These are phyloP conservation scores for Microbotryomycetes sp. DNA, from an alignment of 1,284 basidiomycete species.

Conservation along the genomic window DNA sequence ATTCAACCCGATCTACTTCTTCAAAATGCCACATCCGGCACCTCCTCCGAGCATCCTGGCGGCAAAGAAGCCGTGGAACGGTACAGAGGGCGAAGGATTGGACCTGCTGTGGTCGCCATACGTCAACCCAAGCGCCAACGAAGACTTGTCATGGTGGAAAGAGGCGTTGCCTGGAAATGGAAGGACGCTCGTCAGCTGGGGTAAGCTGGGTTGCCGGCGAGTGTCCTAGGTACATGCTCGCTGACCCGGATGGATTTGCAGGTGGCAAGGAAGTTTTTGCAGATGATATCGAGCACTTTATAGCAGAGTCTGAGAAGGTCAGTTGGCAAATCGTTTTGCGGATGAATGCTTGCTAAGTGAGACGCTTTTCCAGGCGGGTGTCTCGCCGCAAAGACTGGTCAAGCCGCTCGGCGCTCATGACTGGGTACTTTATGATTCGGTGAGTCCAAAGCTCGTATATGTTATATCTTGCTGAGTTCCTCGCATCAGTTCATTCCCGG, in stretches of 20 bases:
- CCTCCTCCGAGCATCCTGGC: neutral
- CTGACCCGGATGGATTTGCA: neutral
- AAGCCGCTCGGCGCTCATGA: slow-evolving; percentile 13
- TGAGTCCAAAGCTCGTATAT: neutral
- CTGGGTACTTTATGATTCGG: slow-evolving; percentile 14
- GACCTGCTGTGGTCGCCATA: slow-evolving; percentile 16
- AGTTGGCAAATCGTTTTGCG: neutral
- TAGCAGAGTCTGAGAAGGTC: slow-evolving; percentile 7
- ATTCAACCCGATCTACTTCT: slow-evolving; percentile 10
- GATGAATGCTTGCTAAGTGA: neutral
- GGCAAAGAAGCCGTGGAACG: neutral
- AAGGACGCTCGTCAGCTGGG: slow-evolving; percentile 19
- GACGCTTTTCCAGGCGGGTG: slow-evolving; percentile 21
- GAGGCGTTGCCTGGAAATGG: slow-evolving; percentile 17
- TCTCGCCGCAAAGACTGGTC: slow-evolving; percentile 7
- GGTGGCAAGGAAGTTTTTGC: slow-evolving; percentile 16
- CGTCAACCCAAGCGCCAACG: slow-evolving; percentile 12
- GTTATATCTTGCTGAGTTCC: neutral
- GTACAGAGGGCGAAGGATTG: slow-evolving; percentile 8
- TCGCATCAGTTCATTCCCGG: slow-evolving; percentile 5
- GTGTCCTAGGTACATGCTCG: neutral
- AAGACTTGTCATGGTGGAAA: slow-evolving; percentile 12
- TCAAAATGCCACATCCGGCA: neutral
- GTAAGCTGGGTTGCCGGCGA: neutral
- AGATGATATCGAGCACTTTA: slow-evolving; percentile 16